Base-by-base conservation (phyloP, 345 rosid species). In the Euphorbia lathyris region DNA sequence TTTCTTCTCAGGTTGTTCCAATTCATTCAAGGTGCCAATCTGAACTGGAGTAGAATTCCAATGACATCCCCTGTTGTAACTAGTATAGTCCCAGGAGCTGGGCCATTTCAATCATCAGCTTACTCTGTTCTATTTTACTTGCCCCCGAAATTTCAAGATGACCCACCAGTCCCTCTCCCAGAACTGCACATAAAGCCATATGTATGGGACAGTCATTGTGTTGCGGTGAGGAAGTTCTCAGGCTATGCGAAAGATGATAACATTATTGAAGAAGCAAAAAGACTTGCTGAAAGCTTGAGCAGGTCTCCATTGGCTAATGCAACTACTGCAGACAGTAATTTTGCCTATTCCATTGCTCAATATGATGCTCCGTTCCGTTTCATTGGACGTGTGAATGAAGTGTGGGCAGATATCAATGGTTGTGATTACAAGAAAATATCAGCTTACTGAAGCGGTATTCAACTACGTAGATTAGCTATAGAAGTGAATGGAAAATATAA, bases 61-160 rank as follows among this genome's bases (percentile, higher is more conserved):
- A 84, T 89, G 92, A 89, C 92, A 13, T 51, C 76, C n/a, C 96
- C 92, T 0, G 73, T 86, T 50, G 76, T 86, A 60, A 87, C 96
- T 2, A 86, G 90, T 79, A 60, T 84, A 58, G 83, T 89, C 66
- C 92, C 86, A 0, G 92, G 82, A 34, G 92, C 86, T 1, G 92
- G 89, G 4, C 96, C 92, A 2, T 78, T 87, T 11, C 78, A 72
- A 60, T 84, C 89, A 0, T 89, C 86, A 2, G 83, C 92, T 66
- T 89, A 81, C 45, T 48, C 55, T 1, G 84, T 89, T 58, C 74
- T 60, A 27, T 77, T 89, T 43, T 89, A 89, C 80, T 70, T 87
- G 67, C 92, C 92, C 0, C 65, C 59, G 3, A 82, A 87, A 78
- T 86, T 86, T 80, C 88, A 86, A 68, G 83, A 73, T 1, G 73